Base-by-base conservation (phyloP, 2,329 filamentous ascomycete genomes). In the Botryosphaeria agaves region DNA sequence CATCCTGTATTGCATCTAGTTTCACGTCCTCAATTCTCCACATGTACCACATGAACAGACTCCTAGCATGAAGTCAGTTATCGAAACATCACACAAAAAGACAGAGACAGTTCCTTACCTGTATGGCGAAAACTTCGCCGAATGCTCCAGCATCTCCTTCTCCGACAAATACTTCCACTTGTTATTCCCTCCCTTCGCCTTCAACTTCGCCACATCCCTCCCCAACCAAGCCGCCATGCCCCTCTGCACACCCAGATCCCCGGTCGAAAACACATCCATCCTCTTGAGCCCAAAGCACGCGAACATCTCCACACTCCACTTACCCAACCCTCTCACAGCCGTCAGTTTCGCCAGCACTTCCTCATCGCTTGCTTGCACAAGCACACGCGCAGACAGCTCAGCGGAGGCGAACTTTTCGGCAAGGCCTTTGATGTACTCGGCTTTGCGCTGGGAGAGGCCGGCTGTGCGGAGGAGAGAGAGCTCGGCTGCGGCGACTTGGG, bases 31-130 rank as follows among this genome's bases (percentile, higher is more conserved):
- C 78, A 7, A 87, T 73, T 35, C 77, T 64, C 85, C 87, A 94
- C 80, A 93, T 92, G 50, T 92, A 92, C 85, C 85, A 94, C 85
- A 94, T 94, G 46, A 93, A 93, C 26, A 94, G 51, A 43, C 77
- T 89, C 47, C 85, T 76, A 31, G 4, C 25, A 3, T 16, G 16
- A 28, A 26, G 26, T 37, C 38, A 41, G 34, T 36, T 29, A 11
- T 23, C 33, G 17, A 32, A 28, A 23, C 18, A 33, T 34, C 17
- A 16, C 28, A n/a, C 20, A 29, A n/a, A 31, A 11, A 12, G 8
- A 11, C 14, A 5, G 4, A 3, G 4, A 23, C 21, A 26, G 12
- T 3, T 34, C 57, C 57, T 45, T 53, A 72, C 69, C 72, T 64
- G 55, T 92, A 95, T 3, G 87, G 89, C 34, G 68, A 66, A 52